Conservation (phyloP, 495 filamentous ascomycete species). For the Talaromyces borbonicus region DNA sequence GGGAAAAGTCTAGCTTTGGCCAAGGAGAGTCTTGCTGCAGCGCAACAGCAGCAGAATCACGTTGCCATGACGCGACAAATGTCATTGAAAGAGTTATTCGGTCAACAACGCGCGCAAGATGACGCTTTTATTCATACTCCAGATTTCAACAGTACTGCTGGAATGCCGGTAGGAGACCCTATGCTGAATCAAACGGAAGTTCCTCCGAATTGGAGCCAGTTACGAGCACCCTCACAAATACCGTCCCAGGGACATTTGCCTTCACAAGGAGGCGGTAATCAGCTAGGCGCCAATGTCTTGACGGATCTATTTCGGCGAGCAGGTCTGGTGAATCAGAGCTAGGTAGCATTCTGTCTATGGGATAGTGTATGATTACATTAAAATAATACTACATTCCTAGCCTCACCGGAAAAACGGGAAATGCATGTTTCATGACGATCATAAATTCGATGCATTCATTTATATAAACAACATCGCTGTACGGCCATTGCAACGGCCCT, state of each 20-base stretch:
- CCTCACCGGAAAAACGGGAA: no score
- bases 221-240: no score
- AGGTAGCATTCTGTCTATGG: neutral
- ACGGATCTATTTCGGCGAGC: constrained; percentile 35
- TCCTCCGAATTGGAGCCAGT: neutral
- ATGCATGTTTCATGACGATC: no score
- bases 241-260: neutral
- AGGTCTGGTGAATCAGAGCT: constrained; percentile 24
- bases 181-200: constrained; percentile 7
- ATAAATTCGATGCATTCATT: no score
- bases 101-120: constrained; percentile 43
- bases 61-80: constrained; percentile 45
- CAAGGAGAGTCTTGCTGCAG: constrained; percentile 30
- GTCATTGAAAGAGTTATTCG: constrained; percentile 45
- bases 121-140: constrained; percentile 37
- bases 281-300: constrained; percentile 22
- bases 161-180: neutral
- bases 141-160: constrained; percentile 11
- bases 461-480: no score
- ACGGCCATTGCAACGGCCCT: no score
- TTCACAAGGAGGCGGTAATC: neutral
- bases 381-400: neutral
- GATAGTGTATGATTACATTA: neutral
- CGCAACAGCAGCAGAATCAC: constrained; percentile 26
- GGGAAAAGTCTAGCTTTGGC: constrained; percentile 35